These are phyloP conservation scores for Leishmania arabica DNA, from an alignment of 208 protist genomes.

Conservation along the genomic window DNA sequence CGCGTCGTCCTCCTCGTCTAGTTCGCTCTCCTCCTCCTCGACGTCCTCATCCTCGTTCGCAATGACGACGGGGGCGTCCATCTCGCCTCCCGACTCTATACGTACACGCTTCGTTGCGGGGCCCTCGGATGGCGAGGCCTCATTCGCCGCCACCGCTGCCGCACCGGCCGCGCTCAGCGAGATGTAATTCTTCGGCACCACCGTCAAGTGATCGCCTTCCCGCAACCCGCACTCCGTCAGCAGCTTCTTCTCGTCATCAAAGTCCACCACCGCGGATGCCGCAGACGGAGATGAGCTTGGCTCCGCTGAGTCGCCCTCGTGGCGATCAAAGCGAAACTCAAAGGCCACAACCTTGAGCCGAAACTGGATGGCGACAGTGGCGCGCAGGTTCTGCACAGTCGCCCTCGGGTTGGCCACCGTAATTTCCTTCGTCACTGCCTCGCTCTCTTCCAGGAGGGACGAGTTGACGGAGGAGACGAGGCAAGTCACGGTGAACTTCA, in stretches of 20 bases:
- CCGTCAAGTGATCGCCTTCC: conserved; percentile 66
- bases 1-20: conserved; percentile 17
- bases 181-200: conserved; percentile 43
- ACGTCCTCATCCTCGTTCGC: not conserved
- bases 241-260: conserved; percentile 63
- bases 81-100: not conserved
- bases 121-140: not conserved
- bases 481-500: conserved; percentile 74
- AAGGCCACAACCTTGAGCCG: conserved; percentile 60
- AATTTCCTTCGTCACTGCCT: conserved; percentile 65
- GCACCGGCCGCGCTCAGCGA: not conserved
- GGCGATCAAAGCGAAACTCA: conserved; percentile 38
- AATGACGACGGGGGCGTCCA: not conserved
- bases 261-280: conserved; percentile 36
- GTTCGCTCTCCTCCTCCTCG: conserved; percentile 11
- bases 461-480: conserved; percentile 50
- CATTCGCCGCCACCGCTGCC: not conserved
- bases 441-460: conserved; percentile 32
- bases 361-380: conserved; percentile 77
- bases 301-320: conserved; percentile 1
- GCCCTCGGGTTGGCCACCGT: conserved; percentile 74
- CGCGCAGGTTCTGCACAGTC: conserved; percentile 73
- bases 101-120: conserved; percentile 3
- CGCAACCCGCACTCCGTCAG: conserved; percentile 64
- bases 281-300: not conserved